Evolutionary conservation across 352 stramenopile species (phyloP), one percentile per base, ranked within the genome.

Genomic region (Elongisporangium anandrum): DNA sequence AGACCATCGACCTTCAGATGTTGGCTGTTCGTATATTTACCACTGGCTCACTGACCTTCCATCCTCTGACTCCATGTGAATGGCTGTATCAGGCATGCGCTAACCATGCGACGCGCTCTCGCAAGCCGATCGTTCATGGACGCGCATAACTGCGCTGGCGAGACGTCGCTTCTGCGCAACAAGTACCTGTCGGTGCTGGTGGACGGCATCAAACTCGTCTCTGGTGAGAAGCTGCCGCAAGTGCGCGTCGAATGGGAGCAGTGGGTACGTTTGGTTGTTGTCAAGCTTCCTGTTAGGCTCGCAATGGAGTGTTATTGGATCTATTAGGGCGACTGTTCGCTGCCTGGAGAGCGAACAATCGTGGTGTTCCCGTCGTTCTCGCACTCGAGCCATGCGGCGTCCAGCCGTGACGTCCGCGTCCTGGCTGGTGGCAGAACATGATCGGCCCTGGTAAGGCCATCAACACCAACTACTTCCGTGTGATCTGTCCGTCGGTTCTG

Each of bases 351-450:
- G 29, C 78, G 83, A 60, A 96, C 84, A 9, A 86, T 96, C 38
- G 62, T 95, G 7, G 75, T 96, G 45, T 68, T 93, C 29, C 87
- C 87, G 38, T 92, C 84, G 29, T 95, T 96, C 61, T 94, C 85
- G n/a, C 87, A 96, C 62, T 88, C 77, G 50, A 92, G 81, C 54
- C 85, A 95, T 54, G 85, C 80, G 10, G 87, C 84, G 41, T 92
- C 85, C 9, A 93, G 93, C 69, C 78, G 79, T 9, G 82, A 90
- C 47, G 82, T 56, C 79, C 84, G 8, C 73, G 85, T 15, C 81
- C 85, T 0, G 88, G 86, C 9, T 96, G 88, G 88, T 96, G 88
- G 88, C 71, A 94, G 58, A 88, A 92, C 66, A 91, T 95, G 77
- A 80, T 96, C 24, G 88, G 88, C 20, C 86, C 85, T 7, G 84